Percentiles rank a stretch among this genome's conserved stretches.
phyloP scores from a whole-genome alignment of 306 rosid species.

The Calophaca sinica region DNA sequence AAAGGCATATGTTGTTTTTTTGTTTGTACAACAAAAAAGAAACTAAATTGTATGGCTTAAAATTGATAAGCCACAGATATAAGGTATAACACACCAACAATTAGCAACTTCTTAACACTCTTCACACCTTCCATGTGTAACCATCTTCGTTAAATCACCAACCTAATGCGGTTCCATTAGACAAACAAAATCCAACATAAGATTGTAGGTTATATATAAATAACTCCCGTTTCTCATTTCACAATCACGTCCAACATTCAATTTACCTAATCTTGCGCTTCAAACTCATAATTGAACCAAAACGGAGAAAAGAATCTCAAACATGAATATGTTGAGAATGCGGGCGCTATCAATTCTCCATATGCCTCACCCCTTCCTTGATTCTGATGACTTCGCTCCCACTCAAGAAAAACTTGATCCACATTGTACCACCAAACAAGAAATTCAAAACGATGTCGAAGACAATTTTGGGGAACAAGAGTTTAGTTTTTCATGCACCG shows the following conservation, averaged over 20 bases:
- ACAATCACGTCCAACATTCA: not conserved
- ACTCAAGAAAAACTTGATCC: not conserved
- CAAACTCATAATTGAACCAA: not conserved
- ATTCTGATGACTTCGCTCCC: not conserved
- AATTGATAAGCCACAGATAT: too few species aligned
- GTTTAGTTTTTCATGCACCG: slow-evolving; percentile 51
- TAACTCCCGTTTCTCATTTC: not conserved
- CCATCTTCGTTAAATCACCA: not conserved
- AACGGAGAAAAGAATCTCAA: not conserved
- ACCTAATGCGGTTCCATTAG: not conserved
- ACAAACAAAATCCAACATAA: not conserved
- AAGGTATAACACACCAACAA: not conserved
- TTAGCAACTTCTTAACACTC: not conserved
- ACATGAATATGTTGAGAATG: not conserved
- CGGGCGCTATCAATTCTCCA: not conserved
- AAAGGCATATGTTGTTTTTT: too few species aligned
- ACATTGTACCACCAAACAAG: not conserved
- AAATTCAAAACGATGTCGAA: not conserved
- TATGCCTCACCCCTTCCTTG: not conserved
- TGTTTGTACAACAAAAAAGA: too few species aligned
- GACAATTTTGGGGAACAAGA: slow-evolving; percentile 45
- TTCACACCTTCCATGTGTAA: not conserved
- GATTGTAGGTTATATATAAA: not conserved
- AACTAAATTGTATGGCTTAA: too few species aligned
- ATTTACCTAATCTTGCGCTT: not conserved